Base-by-base conservation (phyloP, 2,329 filamentous ascomycete species). In the Chrysoporthe deuterocubensis region DNA sequence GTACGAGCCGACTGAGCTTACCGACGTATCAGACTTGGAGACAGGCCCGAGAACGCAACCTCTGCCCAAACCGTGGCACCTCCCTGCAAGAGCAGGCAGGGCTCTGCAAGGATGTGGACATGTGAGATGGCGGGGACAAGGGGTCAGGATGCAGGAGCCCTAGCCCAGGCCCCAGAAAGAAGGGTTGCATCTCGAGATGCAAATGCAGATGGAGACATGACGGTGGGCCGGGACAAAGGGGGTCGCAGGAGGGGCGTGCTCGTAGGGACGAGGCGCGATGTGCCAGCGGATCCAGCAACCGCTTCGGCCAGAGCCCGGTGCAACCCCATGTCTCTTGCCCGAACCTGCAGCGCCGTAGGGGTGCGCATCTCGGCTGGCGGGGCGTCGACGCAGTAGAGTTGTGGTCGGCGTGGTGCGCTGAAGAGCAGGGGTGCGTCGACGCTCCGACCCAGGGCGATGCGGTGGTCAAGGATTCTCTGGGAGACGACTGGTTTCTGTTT, bases 171-270 rank as follows among this genome's bases (percentile, higher is more conserved):
- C 68, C 65, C 65, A 67, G 66, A 54, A 43, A 56, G 68, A n/a
- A 65, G 65, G 68, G 65, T 67, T 69, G 65, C 68, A 69, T 69
- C 66, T 67, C 43, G 52, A 69, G 68, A 70, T 70, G 68, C 68
- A 70, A 62, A 67, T 70, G 68, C 62, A 70, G 66, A 68, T 68
- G 65, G 65, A 34, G 65, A 69, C 65, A 50, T 61, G 68, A 69
- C 62, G 46, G 68, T 68, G 68, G 66, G 66, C 60, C 66, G 68
- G 66, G 62, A 66, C 64, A 21, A 64, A 46, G 48, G 68, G 62
- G 56, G 32, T 58, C 50, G 34, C 18, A 42, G 16, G 8, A 59
- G 40, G 18, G 37, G 68, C 21, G 68, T 70, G 66, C 7, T 26
- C 52, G 56, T 67, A 65, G 59, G 14, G 40, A 21, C 40, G 34